phyloP scores from a whole-genome alignment of 2,329 filamentous ascomycete species.

The Eutypella sp. region DNA sequence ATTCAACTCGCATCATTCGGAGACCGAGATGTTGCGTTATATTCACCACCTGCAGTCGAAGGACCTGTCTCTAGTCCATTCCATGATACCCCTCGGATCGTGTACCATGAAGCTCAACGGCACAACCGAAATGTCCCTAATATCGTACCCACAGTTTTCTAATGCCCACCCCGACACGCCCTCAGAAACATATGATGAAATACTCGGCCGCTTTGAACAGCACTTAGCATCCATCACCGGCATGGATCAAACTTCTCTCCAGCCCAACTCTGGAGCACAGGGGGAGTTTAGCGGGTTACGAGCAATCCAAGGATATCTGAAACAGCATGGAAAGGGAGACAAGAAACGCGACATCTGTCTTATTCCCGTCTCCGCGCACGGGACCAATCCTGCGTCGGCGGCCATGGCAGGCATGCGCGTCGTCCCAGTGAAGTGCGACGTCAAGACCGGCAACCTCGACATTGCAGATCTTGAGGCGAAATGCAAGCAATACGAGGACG shows the following conservation, averaged over 20 bases:
- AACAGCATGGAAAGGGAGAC: constrained; percentile 55
- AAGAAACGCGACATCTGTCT: constrained; percentile 84
- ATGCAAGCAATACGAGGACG: constrained; percentile 79
- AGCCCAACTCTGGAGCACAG: constrained; percentile 94
- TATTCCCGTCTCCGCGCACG: constrained; percentile 92
- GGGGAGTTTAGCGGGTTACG: constrained; percentile 90
- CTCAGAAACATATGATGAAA: too few relatives aligned
- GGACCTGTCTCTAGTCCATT: constrained; percentile 89
- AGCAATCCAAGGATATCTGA: constrained; percentile 79
- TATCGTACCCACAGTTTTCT: constrained; percentile 71
- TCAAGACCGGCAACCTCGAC: constrained; percentile 82
- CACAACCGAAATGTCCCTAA: constrained; percentile 85
- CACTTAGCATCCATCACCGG: constrained; percentile 82
- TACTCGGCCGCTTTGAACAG: too few relatives aligned
- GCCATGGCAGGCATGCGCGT: constrained; percentile 96
- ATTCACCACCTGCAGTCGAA: constrained; percentile 92
- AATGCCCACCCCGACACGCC: constrained; percentile 77
- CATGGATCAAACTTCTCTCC: constrained; percentile 83
- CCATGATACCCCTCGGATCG: constrained; percentile 94
- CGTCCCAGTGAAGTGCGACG: constrained; percentile 86
- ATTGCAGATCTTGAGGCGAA: constrained; percentile 80
- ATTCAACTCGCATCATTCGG: constrained; percentile 92
- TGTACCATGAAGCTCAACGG: constrained; percentile 99
- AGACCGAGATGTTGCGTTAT: constrained; percentile 90
- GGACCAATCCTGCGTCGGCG: constrained; percentile 91